Percentiles rank a stretch among this genome's conserved stretches.
Evolutionary conservation across 2,329 filamentous ascomycete genomes (phyloP).

Genomic region (Hymenoscyphus salicellus): DNA sequence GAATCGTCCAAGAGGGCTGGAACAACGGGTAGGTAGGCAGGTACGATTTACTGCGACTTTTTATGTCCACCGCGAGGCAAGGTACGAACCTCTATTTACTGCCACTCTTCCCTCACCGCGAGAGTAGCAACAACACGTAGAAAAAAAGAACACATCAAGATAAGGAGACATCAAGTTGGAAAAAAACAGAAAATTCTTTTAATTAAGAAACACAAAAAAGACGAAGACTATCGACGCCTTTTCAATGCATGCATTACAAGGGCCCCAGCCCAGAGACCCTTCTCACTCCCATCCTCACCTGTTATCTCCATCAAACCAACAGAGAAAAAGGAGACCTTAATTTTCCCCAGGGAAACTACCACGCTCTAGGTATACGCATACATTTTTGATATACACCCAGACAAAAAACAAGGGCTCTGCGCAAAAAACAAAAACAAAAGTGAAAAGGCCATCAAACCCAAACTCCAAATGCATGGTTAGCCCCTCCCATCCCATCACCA

Average conservation of each 20-base stretch:
- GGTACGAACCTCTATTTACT: too few relatives aligned
- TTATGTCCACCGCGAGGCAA: too few relatives aligned
- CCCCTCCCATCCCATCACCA: not conserved
- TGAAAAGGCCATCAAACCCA: not conserved
- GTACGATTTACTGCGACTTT: too few relatives aligned
- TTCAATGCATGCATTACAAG: constrained; percentile 1
- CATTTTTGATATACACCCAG: constrained; percentile 1
- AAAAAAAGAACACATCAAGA: too few relatives aligned
- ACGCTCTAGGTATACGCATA: constrained; percentile 4
- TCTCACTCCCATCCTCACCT: not conserved
- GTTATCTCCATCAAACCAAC: not conserved
- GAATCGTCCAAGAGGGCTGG: too few relatives aligned
- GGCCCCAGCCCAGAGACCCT: not conserved
- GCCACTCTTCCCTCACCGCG: too few relatives aligned
- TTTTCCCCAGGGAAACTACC: not conserved
- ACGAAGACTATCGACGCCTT: not conserved
- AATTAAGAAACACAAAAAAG: not conserved
- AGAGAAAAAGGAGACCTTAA: not conserved
- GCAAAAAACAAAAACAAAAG: not conserved
- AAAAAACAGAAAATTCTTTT: not conserved
- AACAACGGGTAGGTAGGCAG: too few relatives aligned
- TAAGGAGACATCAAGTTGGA: too few relatives aligned
- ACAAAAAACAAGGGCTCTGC: not conserved
- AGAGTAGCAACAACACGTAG: too few relatives aligned
- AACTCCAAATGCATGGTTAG: not conserved